These are phyloP conservation scores for Dothideomycetidae sp. DNA, from an alignment of 2,329 filamentous ascomycete genomes.

Conservation along the genomic window DNA sequence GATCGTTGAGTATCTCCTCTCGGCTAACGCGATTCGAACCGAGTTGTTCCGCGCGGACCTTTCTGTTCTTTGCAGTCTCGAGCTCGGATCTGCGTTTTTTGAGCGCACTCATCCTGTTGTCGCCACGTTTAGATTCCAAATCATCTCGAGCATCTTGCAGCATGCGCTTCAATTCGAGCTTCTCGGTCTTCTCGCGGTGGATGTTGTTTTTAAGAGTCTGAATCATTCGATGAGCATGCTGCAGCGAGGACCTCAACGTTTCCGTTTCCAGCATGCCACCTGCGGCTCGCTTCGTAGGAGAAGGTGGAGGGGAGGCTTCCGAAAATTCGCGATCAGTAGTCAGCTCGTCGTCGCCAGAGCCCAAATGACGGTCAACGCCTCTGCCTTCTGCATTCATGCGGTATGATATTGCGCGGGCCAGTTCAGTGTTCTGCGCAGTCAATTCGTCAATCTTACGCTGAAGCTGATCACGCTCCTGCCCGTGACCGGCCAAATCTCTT, in stretches of 20 bases:
- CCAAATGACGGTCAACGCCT: constrained; percentile 32
- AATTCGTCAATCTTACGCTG: constrained; percentile 82
- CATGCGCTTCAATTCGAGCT: constrained; percentile 87
- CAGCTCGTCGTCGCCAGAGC: constrained; percentile 47
- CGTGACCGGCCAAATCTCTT: constrained; percentile 61
- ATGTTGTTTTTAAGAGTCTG: constrained; percentile 90
- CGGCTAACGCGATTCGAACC: constrained; percentile 59
- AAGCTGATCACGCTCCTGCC: constrained; percentile 62
- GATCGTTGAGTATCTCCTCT: constrained; percentile 71
- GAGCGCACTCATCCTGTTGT: constrained; percentile 34
- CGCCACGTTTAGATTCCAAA: constrained; percentile 50
- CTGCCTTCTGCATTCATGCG: constrained; percentile 36
- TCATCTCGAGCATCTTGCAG: constrained; percentile 92
- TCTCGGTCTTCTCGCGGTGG: constrained; percentile 96
- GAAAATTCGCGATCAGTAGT: constrained; percentile 46
- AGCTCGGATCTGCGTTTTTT: constrained; percentile 48
- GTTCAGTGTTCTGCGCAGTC: constrained; percentile 75
- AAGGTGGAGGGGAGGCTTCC: constrained; percentile 80
- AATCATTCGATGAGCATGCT: constrained; percentile 91
- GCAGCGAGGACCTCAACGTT: constrained; percentile 83
- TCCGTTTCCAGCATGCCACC: constrained; percentile 89
- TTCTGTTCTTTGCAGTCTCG: constrained; percentile 54
- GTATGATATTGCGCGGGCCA: constrained; percentile 68
- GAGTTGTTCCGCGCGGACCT: constrained; percentile 59
- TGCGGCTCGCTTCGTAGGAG: constrained; percentile 81